Base-by-base conservation (phyloP, 2,329 filamentous ascomycete genomes). In the Fusarium subglutinans region DNA sequence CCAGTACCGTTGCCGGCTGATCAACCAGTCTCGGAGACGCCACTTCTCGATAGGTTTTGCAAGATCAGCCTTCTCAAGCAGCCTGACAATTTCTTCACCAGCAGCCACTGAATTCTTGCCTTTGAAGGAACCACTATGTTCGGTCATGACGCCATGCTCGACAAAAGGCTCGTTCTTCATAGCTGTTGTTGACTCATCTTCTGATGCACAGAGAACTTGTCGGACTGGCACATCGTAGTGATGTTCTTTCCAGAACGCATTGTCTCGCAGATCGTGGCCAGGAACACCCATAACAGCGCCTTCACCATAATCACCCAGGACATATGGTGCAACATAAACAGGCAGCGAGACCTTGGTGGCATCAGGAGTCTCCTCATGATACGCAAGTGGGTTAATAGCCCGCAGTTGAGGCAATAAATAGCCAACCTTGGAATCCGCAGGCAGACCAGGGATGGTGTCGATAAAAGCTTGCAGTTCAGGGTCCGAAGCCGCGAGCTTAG, bases 1-100 rank as follows among this genome's bases (percentile, higher is more conserved):
- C 95, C 95, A 98, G 80, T 97, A 97, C 73, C 95, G 87, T 82
- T 98, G 95, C n/a, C 95, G 90, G 80, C 94, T 97, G 77, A 98
- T 92, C 63, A 98, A 85, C 95, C 95, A 98, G 82, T 98, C 95
- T 68, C 94, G 87, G 33, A 98, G 86, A 58, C 93, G 90, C 94
- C 94, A 97, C 70, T 90, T 93, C 67, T 93, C 90, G 14, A 89
- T 86, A n/a, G 85, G 81, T 64, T 90, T 86, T 15, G 90, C 93
- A n/a, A 90, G 84, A 3, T 85, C 83, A 10, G 89, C 87, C 6
- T 85, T 82, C 69, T 89, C 83, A 5, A 92, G 86, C 74, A 89
- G 82, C 40, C 83, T 79, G 24, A 94, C 82, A 57, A 97, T 89
- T 73, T 87, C 84, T 68, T 87, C 81, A 6, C 88, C 90, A 2